Base-by-base conservation (phyloP, 345 rosid genomes). In the Acer saccharum region DNA sequence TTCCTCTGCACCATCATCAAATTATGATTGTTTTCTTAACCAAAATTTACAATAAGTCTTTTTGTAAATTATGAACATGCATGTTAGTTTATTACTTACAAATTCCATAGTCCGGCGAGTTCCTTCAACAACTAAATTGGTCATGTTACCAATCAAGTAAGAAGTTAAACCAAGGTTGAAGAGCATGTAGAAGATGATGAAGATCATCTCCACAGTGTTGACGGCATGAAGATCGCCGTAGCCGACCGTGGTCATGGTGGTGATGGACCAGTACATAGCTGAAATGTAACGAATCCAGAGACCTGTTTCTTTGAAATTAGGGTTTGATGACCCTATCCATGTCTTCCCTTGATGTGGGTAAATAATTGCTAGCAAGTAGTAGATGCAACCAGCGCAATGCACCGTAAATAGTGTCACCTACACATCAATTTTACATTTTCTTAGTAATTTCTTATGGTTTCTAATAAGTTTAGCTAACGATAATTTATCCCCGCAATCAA, bases 61-160 rank as follows among this genome's bases (percentile, higher is more conserved):
- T 43, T 43, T 43, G 10, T 7, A 43, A 7, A 43, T 43, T 9
- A 43, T 9, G 2, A 43, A 8, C 9, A 9, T 8, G 9, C 10
- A 43, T 43, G 10, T 8, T 43, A 43, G 10, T 43, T 43, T 7
- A 7, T 43, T 43, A 86, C 94, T 82, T 68, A 95, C 98, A 68
- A 95, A 95, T 81, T 95, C 97, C 99, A 95, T 95, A 79, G 99
- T 95, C 27, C 97, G 94, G 7, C 95, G 90, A 68, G 99, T 95
- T 54, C 99, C 99, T 86, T 95, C 97, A 21, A 95, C 99, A 50
- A 93, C 97, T 1, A 93, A 86, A 73, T 95, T 95, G 69, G 98
- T 95, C 97, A 95, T 95, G 90, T 95, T 95, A 39, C 98, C 97
- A 6, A 95, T 95, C 39, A 95, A 73, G 74, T 95, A 93, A 77